Percentiles rank a stretch among this genome's conserved stretches.
These are phyloP conservation scores for Ambrosia hybrid DNA, from an alignment of 140 eudicot species.

Conservation along the genomic window DNA sequence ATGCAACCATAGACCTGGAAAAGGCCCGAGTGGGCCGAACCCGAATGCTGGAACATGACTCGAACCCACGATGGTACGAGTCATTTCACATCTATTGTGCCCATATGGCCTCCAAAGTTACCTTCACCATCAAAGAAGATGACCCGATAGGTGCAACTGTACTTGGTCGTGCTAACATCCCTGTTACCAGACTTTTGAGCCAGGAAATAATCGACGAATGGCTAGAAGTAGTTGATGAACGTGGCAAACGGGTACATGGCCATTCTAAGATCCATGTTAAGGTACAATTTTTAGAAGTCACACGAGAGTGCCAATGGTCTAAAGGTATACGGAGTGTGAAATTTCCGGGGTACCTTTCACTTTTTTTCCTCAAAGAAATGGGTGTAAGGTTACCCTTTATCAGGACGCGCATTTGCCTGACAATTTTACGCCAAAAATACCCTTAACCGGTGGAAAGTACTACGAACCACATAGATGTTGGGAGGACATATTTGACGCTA, in stretches of 20 bases:
- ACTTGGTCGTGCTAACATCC: slow-evolving; percentile 42
- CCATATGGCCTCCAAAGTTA: slow-evolving; percentile 47
- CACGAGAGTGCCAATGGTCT: slow-evolving; percentile 50
- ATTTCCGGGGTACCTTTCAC: slow-evolving; percentile 51
- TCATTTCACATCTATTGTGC: slow-evolving; percentile 56
- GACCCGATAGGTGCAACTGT: slow-evolving; percentile 47
- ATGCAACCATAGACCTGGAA: slow-evolving; percentile 53
- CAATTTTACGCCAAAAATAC: slow-evolving; percentile 45
- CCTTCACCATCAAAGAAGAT: slow-evolving; percentile 50
- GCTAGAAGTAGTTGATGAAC: slow-evolving; percentile 41
- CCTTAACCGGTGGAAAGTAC: slow-evolving; percentile 35
- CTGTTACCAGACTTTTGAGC: slow-evolving; percentile 29
- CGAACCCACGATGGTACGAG: slow-evolving; percentile 58
- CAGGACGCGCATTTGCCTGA: slow-evolving; percentile 53
- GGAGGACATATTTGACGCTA: slow-evolving; percentile 60
- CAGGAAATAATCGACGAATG: slow-evolving; percentile 42
- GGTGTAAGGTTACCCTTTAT: slow-evolving; percentile 51
- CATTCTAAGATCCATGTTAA: slow-evolving; percentile 45
- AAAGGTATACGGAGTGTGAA: slow-evolving; percentile 42
- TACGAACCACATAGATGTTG: slow-evolving; percentile 52
- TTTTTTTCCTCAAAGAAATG: slow-evolving; percentile 47
- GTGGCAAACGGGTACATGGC: slow-evolving; percentile 38
- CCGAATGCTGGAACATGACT: slow-evolving; percentile 39
- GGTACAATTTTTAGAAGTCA: slow-evolving; percentile 42
- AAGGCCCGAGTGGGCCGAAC: slow-evolving; percentile 63